phyloP scores from a whole-genome alignment of 1,284 basidiomycete species.

The Agaricales sp. region DNA sequence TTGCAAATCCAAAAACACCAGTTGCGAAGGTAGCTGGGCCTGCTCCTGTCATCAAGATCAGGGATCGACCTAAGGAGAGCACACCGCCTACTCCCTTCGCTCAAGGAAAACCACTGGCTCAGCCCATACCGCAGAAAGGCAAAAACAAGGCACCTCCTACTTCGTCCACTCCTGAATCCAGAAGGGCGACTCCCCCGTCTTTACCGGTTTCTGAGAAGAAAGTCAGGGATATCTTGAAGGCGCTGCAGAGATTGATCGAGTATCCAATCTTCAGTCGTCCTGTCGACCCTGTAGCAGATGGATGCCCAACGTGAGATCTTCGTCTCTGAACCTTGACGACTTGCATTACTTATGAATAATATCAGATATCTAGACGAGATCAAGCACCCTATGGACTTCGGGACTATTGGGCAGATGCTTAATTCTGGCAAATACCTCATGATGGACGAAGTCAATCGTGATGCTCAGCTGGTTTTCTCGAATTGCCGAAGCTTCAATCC shows the following conservation, averaged over 20 bases:
- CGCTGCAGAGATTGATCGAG: conserved; percentile 58
- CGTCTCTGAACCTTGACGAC: conserved; percentile 5
- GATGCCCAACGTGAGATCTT: conserved; percentile 73
- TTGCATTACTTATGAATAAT: conserved; percentile 4
- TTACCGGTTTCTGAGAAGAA: conserved; percentile 70
- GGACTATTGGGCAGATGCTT: conserved; percentile 73
- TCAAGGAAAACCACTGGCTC: conserved; percentile 12
- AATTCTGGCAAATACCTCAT: conserved; percentile 56
- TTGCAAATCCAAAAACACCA: conserved; percentile 18
- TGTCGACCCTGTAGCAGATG: conserved; percentile 78
- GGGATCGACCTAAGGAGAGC: not conserved
- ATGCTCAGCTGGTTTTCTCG: conserved; percentile 76
- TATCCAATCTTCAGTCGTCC: conserved; percentile 74
- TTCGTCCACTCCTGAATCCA: conserved; percentile 23
- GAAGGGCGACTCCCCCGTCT: conserved; percentile 27
- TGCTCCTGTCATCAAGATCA: conserved; percentile 4
- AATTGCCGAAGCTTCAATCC: conserved; percentile 92
- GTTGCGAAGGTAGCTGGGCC: conserved; percentile 16
- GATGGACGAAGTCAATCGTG: conserved; percentile 77
- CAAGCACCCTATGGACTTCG: conserved; percentile 89
- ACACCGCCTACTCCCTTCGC: conserved; percentile 1
- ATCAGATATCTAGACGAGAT: conserved; percentile 90
- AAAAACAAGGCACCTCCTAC: conserved; percentile 46
- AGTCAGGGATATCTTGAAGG: conserved; percentile 64
- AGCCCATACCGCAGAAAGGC: conserved; percentile 43